Evolutionary conservation across 169 alveolate species (phyloP).

Genomic region (Eimeria praecox): DNA sequence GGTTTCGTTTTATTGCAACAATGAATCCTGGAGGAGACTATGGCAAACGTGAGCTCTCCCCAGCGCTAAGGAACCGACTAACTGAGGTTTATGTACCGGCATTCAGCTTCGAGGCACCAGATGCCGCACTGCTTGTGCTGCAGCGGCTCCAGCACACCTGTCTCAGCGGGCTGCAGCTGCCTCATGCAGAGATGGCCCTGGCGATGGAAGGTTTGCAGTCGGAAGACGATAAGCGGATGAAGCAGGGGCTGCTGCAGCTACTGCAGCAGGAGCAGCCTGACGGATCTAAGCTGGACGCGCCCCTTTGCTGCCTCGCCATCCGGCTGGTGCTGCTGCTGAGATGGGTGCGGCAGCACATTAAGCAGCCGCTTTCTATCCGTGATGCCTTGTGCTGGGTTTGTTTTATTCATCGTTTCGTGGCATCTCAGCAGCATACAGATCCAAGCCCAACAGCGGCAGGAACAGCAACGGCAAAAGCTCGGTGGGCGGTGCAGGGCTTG

Average conservation of each 20-base stretch:
- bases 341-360: conserved; percentile 85
- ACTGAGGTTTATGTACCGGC: conserved; percentile 97
- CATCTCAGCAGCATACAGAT: conserved; percentile 10
- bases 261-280: conserved; percentile 43
- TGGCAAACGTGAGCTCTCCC: conserved; percentile 99
- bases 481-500: conserved; percentile 64
- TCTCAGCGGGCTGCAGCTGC: conserved; percentile 37
- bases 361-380: conserved; percentile 86
- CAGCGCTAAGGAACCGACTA: conserved; percentile 99
- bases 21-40: conserved; percentile 99
- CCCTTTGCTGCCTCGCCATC: conserved; percentile 44
- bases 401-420: conserved; percentile 73
- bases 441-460: not conserved
- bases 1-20: conserved; percentile 98
- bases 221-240: not conserved
- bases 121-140: conserved; percentile 67
- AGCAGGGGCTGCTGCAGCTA: conserved; percentile 13
- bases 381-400: conserved; percentile 83
- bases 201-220: not conserved
- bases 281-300: not conserved
- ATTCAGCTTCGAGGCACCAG: conserved; percentile 77
- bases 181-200: conserved; percentile 40
- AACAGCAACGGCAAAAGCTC: conserved; percentile 38
- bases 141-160: conserved; percentile 74
- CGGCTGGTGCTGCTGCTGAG: conserved; percentile 64